Evolutionary conservation across 768 basidiomycete genomes (phyloP), one percentile per base, ranked within the genome.

Genomic region (Leccinum longicurvipes): DNA sequence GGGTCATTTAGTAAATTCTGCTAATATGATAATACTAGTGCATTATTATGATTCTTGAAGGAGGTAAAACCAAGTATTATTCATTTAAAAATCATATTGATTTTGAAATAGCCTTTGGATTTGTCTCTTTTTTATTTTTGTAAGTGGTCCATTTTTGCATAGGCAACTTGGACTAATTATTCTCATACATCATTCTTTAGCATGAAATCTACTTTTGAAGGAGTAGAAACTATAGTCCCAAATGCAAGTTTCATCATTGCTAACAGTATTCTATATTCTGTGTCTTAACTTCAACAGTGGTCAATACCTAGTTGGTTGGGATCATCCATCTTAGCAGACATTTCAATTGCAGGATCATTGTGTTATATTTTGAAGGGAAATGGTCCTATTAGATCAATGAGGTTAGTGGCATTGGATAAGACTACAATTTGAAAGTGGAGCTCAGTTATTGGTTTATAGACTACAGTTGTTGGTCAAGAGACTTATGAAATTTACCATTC

Each of bases 291-390:
- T 14, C 5, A 15, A 10, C 6, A 70, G 70, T 68, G 66, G 66
- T 14, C 57, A 49, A 1, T 55, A 10, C 55, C 52, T 51, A 1
- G 59, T 24, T 72, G 66, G 61, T 24, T 72, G 6, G 68, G 63
- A 14, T 11, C 55, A 14, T 67, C 66, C 8, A 49, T 58, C 9
- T n/a, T 62, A 5, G 44, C 36, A 21, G 68, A 70, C 23, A 42
- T 66, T 15, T 55, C n/a, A 27, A 57, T 72, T 55, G 63, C 70
- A 51, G 60, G 45, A 28, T 62, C 61, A 48, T 25, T 68, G 4
- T 63, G 10, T 5, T 47, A 57, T 51, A 42, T 60, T 12, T 55
- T 70, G n/a, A 58, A 31, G 4, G 52, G 42, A n/a, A 42, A 39
- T n/a, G 2, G 39, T 4, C 52, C 61, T 25, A 45, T 54, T 14